Evolutionary conservation across 495 filamentous ascomycete species (phyloP).

Genomic region (Tetracladium setigerum): DNA sequence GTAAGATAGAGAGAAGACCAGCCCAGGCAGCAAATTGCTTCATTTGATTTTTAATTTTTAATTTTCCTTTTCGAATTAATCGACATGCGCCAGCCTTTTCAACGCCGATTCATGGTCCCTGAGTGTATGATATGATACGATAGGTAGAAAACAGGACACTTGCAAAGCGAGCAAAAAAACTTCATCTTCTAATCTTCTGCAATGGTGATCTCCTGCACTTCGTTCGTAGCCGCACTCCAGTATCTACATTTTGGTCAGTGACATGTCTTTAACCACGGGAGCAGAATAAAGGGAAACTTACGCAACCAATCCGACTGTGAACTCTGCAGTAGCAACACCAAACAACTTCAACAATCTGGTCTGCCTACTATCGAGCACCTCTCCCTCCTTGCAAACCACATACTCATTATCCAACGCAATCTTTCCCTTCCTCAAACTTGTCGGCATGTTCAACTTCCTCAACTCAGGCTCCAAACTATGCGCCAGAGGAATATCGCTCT

Average conservation of each 20-base stretch:
- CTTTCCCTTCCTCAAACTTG: slow-evolving; percentile 77
- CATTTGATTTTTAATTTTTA: slow-evolving; percentile 16
- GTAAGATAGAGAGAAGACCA: slow-evolving; percentile 20
- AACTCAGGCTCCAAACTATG: slow-evolving; percentile 84
- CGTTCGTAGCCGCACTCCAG: slow-evolving; percentile 51
- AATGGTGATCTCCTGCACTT: slow-evolving; percentile 47
- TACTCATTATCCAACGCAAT: slow-evolving; percentile 75
- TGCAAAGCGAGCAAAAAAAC: not conserved
- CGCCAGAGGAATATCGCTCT: slow-evolving; percentile 77
- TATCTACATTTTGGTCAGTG: slow-evolving; percentile 33
- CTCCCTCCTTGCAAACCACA: slow-evolving; percentile 71
- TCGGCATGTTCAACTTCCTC: slow-evolving; percentile 80
- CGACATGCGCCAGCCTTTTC: slow-evolving; percentile 16
- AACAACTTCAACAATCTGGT: slow-evolving; percentile 92
- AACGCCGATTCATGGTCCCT: slow-evolving; percentile 19
- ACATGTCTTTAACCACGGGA: not conserved
- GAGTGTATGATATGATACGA: slow-evolving; percentile 21
- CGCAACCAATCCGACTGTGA: slow-evolving; percentile 69
- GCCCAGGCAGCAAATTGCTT: slow-evolving; percentile 19
- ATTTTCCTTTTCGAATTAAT: slow-evolving; percentile 1
- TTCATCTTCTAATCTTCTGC: slow-evolving; percentile 33
- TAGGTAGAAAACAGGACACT: slow-evolving; percentile 12
- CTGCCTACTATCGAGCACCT: slow-evolving; percentile 78
- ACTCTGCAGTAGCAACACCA: slow-evolving; percentile 80
- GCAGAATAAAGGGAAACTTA: slow-evolving; percentile 12